These are phyloP conservation scores for Mesotaenium endlicherianum DNA, from an alignment of 139 green algal genomes.

Conservation along the genomic window DNA sequence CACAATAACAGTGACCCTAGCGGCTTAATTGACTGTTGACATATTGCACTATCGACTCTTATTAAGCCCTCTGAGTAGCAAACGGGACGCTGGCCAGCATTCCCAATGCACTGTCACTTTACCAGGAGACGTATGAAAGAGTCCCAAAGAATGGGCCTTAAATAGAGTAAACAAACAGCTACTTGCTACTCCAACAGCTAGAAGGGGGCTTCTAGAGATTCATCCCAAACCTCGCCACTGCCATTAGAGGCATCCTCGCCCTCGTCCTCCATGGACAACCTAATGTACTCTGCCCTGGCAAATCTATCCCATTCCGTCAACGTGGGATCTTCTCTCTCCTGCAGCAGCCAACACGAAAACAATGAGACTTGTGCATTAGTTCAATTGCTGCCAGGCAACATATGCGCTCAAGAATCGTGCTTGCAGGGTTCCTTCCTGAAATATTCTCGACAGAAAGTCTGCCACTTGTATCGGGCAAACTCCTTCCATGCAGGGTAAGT, in stretches of 20 bases:
- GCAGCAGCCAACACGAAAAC: not conserved
- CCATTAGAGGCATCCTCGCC: constrained; percentile 61
- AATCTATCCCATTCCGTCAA: constrained; percentile 81
- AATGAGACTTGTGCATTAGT: not conserved
- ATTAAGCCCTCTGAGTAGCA: no score
- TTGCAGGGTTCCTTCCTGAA: not conserved
- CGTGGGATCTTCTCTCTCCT: constrained; percentile 70
- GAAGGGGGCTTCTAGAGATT: constrained; percentile 52
- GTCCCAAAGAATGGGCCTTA: no score
- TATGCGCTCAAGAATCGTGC: not conserved
- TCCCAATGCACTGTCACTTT: no score
- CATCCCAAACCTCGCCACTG: constrained; percentile 53
- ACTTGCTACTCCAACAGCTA: constrained; percentile 10
- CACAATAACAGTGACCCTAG: no score
- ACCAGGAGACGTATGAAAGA: no score
- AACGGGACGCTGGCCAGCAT: no score
- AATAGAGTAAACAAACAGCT: no score
- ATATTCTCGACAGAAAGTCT: not conserved
- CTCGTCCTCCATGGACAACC: constrained; percentile 86
- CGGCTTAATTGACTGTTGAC: no score
- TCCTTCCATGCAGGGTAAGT: not conserved
- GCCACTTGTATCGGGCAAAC: not conserved
- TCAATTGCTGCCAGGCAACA: not conserved
- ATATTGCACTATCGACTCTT: no score
- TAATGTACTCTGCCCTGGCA: constrained; percentile 79